phyloP scores from a whole-genome alignment of 2,329 filamentous ascomycete genomes.

The Elsinoe batatas region DNA sequence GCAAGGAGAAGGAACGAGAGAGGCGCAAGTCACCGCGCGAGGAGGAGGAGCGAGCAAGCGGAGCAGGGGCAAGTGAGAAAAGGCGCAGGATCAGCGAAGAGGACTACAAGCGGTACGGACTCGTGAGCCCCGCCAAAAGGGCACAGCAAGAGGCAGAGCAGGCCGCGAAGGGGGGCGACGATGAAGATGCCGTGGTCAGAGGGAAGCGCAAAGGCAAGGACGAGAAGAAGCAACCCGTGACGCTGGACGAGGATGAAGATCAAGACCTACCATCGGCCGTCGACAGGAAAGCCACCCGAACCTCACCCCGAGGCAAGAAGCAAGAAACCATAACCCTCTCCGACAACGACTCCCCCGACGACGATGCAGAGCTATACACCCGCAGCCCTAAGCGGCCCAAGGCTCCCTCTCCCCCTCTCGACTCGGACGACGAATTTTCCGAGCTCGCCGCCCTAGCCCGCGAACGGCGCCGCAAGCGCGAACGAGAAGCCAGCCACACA shows the following conservation, averaged over 20 bases:
- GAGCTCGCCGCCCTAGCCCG: slow-evolving; percentile 34
- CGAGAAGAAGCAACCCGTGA: not conserved
- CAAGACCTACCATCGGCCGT: not conserved
- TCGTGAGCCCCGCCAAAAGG: slow-evolving; percentile 10
- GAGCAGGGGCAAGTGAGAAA: slow-evolving; percentile 17
- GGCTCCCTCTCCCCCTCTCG: slow-evolving; percentile 12
- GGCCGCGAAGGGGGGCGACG: not conserved
- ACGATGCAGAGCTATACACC: slow-evolving; percentile 14
- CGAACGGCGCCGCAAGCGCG: slow-evolving; percentile 27
- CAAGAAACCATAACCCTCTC: slow-evolving; percentile 8
- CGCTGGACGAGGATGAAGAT: not conserved
- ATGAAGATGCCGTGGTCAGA: not conserved
- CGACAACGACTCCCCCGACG: not conserved
- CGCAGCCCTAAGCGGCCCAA: slow-evolving; percentile 10
- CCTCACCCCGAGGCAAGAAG: not conserved
- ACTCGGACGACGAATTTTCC: slow-evolving; percentile 35
- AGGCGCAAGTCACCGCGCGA: slow-evolving; percentile 25
- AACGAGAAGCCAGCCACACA: slow-evolving; percentile 18
- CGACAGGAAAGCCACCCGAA: too few species aligned
- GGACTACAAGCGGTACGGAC: not conserved
- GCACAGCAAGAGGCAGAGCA: not conserved
- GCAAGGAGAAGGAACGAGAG: slow-evolving; percentile 23
- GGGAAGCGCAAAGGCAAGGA: not conserved
- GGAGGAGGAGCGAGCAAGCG: slow-evolving; percentile 21
- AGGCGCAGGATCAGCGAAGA: slow-evolving; percentile 10